Evolutionary conservation across 352 stramenopile genomes (phyloP).

Genomic region (Globisporangium emineosum): DNA sequence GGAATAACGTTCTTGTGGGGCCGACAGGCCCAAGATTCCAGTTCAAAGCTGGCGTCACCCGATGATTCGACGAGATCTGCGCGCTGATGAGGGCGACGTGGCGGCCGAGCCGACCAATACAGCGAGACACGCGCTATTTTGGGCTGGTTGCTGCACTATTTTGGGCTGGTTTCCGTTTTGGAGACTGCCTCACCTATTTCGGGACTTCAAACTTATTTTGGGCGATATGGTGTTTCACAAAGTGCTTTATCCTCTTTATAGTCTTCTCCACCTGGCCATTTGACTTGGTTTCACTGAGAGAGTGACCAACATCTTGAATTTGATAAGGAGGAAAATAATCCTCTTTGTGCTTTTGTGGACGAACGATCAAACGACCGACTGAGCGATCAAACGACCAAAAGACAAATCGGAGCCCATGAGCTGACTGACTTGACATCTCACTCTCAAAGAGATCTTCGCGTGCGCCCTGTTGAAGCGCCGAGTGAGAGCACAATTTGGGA

Average conservation of each 20-base stretch:
- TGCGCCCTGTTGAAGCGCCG: not conserved
- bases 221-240: no score
- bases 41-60: not conserved
- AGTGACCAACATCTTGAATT: no score
- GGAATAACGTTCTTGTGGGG: slow-evolving; percentile 9
- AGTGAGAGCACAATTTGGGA: not conserved
- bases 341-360: no score
- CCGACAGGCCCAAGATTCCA: not conserved
- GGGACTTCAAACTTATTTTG: no score
- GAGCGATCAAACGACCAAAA: not conserved
- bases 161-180: not conserved
- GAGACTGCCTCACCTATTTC: no score
- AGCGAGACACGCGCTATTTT: slow-evolving; percentile 3
- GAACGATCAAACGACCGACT: not conserved
- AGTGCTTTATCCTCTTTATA: no score
- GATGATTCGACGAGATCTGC: not conserved
- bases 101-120: not conserved
- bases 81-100: slow-evolving; percentile 4
- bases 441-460: no score
- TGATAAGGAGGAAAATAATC: no score
- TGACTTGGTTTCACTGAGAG: no score
- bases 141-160: slow-evolving; percentile 6
- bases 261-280: no score
- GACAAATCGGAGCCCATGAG: not conserved
- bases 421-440: not conserved